These are phyloP conservation scores for Yamadazyma pseudoaaseri DNA, from an alignment of 1,139 yeast species.

Conservation along the genomic window DNA sequence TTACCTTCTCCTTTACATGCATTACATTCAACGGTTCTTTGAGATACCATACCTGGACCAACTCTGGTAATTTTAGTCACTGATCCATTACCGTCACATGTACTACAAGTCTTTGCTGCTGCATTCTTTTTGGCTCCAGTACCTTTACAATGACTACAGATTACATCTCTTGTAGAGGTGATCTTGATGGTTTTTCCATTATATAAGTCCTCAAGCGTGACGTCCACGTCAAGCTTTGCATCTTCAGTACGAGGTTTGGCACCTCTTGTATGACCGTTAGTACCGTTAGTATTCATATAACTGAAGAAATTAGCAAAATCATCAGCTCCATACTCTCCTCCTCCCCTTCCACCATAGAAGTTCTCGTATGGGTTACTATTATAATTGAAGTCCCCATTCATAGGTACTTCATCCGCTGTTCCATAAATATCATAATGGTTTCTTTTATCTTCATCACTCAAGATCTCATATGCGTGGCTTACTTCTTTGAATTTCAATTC, in stretches of 20 bases:
- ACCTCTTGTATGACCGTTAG: conserved; percentile 9
- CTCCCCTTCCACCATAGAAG: conserved; percentile 32
- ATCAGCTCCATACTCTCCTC: conserved; percentile 51
- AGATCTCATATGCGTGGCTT: conserved; percentile 72
- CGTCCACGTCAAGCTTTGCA: conserved; percentile 61
- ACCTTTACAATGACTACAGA: conserved; percentile 75
- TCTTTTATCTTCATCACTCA: conserved; percentile 62
- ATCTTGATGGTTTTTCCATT: conserved; percentile 80
- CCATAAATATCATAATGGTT: conserved; percentile 60
- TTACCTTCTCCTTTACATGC: conserved; percentile 75
- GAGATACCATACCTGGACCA: conserved; percentile 76
- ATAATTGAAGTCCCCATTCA: conserved; percentile 20
- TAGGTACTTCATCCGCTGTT: conserved; percentile 34
- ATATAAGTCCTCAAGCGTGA: conserved; percentile 74
- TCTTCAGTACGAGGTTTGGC: conserved; percentile 51
- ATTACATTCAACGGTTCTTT: conserved; percentile 61
- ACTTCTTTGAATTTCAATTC: conserved; percentile 75
- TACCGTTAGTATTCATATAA: conserved; percentile 35
- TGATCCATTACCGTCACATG: conserved; percentile 74
- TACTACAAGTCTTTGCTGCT: conserved; percentile 52
- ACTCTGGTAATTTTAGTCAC: conserved; percentile 60
- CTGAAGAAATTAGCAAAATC: conserved; percentile 75
- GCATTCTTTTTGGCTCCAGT: conserved; percentile 70
- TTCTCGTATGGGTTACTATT: conserved; percentile 44
- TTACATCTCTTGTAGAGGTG: conserved; percentile 67